Percentiles rank a stretch among this genome's conserved stretches.
Evolutionary conservation across 345 rosid genomes (phyloP).

Genomic region (Citrus glauca): DNA sequence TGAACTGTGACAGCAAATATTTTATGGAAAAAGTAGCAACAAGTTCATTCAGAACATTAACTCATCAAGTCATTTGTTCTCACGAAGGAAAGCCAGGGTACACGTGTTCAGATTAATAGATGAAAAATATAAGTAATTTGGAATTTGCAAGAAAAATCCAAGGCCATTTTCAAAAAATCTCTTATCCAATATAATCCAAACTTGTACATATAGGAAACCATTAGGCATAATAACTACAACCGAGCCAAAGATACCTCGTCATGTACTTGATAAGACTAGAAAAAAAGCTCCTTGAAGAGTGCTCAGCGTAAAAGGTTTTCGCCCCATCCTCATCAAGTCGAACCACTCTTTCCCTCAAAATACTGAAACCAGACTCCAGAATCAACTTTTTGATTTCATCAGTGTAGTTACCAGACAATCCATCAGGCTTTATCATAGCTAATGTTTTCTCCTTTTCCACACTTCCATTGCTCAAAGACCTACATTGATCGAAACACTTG

Average conservation of each 20-base stretch:
- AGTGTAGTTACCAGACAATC: slow-evolving; percentile 59
- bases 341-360: slow-evolving; percentile 43
- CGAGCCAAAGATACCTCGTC: slow-evolving; percentile 48
- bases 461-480: slow-evolving; percentile 38
- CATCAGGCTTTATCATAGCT: slow-evolving; percentile 85
- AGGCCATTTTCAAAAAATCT: not conserved
- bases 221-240: not conserved
- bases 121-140: not conserved
- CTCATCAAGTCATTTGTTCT: not conserved
- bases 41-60: not conserved
- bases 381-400: slow-evolving; percentile 45
- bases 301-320: slow-evolving; percentile 65
- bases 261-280: slow-evolving; percentile 61
- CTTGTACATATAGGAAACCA: not conserved
- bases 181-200: not conserved
- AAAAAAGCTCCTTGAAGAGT: slow-evolving; percentile 62
- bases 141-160: not conserved
- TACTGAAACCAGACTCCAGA: slow-evolving; percentile 50
- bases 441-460: slow-evolving; percentile 50
- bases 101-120: not conserved
- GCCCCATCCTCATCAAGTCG: slow-evolving; percentile 55
- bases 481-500: not conserved
- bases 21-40: not conserved
- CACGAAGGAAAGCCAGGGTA: not conserved
- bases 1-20: not conserved